phyloP scores from a whole-genome alignment of 495 filamentous ascomycete species.

The Rhypophila decipiens region DNA sequence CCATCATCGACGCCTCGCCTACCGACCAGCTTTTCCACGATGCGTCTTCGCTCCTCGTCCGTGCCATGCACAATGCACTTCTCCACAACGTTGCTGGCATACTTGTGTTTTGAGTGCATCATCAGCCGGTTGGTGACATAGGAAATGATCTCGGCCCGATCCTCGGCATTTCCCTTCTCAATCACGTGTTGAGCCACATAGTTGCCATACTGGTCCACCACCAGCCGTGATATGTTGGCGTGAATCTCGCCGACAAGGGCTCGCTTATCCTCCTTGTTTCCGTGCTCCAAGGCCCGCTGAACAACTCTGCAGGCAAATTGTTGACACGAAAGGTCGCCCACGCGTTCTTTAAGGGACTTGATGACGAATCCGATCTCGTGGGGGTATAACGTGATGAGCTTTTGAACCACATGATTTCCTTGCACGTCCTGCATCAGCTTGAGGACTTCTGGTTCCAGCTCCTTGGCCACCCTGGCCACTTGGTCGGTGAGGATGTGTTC shows the following conservation, averaged over 20 bases:
- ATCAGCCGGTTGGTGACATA: conserved; percentile 67
- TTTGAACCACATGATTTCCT: conserved; percentile 96
- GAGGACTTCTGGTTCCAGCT: conserved; percentile 72
- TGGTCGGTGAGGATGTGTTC: conserved; percentile 89
- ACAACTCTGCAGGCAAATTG: conserved; percentile 90
- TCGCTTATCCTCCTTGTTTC: conserved; percentile 62
- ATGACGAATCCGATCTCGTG: conserved; percentile 82
- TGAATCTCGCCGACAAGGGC: conserved; percentile 76
- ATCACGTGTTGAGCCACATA: conserved; percentile 97
- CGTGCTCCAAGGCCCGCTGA: conserved; percentile 86
- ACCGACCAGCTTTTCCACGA: conserved; percentile 60
- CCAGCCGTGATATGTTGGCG: conserved; percentile 59
- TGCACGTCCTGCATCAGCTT: conserved; percentile 84
- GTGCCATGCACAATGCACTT: conserved; percentile 78
- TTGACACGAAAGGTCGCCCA: conserved; percentile 72
- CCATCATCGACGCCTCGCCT: conserved; percentile 57
- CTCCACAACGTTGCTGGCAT: conserved; percentile 95
- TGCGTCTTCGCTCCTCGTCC: conserved; percentile 60
- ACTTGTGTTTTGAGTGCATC: conserved; percentile 87
- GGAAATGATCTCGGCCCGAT: conserved; percentile 65
- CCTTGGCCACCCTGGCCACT: conserved; percentile 75
- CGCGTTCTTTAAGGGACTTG: conserved; percentile 72
- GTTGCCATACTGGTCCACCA: conserved; percentile 90
- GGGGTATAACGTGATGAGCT: conserved; percentile 83
- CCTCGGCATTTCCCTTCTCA: conserved; percentile 68